phyloP scores from a whole-genome alignment of 768 basidiomycete species.

The Clitopilus hobsonii region DNA sequence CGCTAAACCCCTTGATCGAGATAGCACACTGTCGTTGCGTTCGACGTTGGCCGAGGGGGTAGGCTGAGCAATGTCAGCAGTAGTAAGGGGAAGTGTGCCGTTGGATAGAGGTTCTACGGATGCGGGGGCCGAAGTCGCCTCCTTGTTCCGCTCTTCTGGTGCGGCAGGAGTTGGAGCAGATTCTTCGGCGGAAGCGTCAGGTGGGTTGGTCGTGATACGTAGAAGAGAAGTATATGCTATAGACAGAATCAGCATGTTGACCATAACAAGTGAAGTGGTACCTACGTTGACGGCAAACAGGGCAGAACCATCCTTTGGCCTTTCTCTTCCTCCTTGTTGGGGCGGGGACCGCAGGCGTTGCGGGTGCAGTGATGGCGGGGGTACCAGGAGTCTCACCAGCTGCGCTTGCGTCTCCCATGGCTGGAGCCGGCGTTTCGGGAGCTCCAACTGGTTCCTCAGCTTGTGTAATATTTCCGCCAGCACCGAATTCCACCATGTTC shows the following conservation, averaged over 20 bases:
- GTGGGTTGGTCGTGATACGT: conserved; percentile 70
- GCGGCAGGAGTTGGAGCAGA: conserved; percentile 17
- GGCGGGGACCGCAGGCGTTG: conserved; percentile 17
- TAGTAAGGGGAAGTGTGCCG: background rate
- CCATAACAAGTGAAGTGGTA: conserved; percentile 13
- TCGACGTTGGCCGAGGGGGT: background rate
- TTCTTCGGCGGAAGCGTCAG: no score
- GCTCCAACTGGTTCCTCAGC: conserved; percentile 33
- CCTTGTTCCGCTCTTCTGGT: conserved; percentile 15
- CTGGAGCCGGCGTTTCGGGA: conserved; percentile 14
- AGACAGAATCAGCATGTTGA: conserved; percentile 1
- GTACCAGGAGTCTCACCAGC: conserved; percentile 19
- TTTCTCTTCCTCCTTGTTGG: conserved; percentile 77
- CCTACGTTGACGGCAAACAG: conserved; percentile 92
- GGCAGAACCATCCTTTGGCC: conserved; percentile 97
- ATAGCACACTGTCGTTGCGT: background rate
- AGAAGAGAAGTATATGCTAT: conserved; percentile 86
- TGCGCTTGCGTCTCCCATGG: conserved; percentile 21
- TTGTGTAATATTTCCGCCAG: conserved; percentile 82
- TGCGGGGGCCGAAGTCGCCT: conserved; percentile 3
- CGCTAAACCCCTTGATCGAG: background rate
- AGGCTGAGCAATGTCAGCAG: background rate
- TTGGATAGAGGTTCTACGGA: conserved; percentile 5
- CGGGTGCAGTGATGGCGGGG: conserved; percentile 23
- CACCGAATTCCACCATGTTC: conserved; percentile 97